These are phyloP conservation scores for Ascodesmis nigricans DNA, from an alignment of 495 filamentous ascomycete genomes.

Conservation along the genomic window DNA sequence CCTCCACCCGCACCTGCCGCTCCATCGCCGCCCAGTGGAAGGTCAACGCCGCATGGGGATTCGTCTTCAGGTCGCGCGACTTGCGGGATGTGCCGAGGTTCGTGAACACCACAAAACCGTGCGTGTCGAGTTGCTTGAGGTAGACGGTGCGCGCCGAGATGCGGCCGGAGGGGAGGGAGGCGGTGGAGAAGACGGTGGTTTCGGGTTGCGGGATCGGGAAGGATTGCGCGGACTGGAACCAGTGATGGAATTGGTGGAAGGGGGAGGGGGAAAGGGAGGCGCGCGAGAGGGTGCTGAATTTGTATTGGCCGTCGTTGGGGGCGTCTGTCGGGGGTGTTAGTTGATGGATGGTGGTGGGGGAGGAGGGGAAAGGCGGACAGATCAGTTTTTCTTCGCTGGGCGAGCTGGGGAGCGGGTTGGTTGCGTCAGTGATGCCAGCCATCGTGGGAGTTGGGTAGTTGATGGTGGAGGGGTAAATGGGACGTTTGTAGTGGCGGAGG, in stretches of 20 bases:
- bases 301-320: conserved; percentile 40
- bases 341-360: conserved; percentile 6
- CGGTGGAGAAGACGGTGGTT: conserved; percentile 60
- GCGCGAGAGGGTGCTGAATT: conserved; percentile 31
- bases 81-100: conserved; percentile 71
- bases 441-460: too few species aligned
- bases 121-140: conserved; percentile 60
- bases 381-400: conserved; percentile 11
- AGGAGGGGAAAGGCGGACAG: conserved; percentile 7
- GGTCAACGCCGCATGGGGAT: conserved; percentile 45
- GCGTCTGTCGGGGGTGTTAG: conserved; percentile 20
- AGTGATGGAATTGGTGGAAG: conserved; percentile 61
- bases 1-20: conserved; percentile 72
- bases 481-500: too few species aligned
- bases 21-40: conserved; percentile 61
- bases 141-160: conserved; percentile 75
- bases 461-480: too few species aligned
- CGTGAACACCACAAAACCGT: conserved; percentile 76
- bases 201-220: conserved; percentile 45
- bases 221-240: conserved; percentile 53
- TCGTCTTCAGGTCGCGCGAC: conserved; percentile 38
- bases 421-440: neutral
- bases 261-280: conserved; percentile 33
- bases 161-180: conserved; percentile 60
- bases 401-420: neutral